Base-by-base conservation (phyloP, 257 asterid species). In the Gentiana straminea region DNA sequence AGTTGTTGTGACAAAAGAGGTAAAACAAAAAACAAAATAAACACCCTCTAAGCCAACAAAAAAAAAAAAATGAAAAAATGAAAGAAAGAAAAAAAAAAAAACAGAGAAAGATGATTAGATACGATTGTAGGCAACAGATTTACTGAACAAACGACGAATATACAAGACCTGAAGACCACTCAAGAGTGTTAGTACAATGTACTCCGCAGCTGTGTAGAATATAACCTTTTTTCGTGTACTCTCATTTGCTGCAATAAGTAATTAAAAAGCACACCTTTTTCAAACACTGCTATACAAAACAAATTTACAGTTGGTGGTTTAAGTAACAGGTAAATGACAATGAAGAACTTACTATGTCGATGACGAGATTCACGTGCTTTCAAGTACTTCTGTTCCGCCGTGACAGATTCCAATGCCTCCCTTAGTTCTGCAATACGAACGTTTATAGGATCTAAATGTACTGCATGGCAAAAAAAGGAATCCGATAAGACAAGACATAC, bases 391-490 rank as follows among this genome's bases (percentile, higher is more conserved):
- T 90, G 96, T 69, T 90, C 96, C 15, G 81, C 62, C 44, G 91
- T 86, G 52, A 90, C 85, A 35, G 88, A 72, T 53, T 76, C 83
- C 76, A 90, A 64, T 43, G 94, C 81, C 84, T 90, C 98, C 74
- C 85, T 76, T 53, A 90, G 80, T 68, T 82, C 86, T 64, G 96
- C 91, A 68, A 86, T 86, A 73, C 82, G 86, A 55, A 85, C 94
- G 68, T 90, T 80, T 12, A 86, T 58, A 9, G 98, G 95, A 75
- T 90, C 96, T 75, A 90, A 79, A 71, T 90, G 77, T 66, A 69
- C 82, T 81, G 71, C 9, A 53, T 70, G 68, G 24, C 24, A 24
- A 24, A 24, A 24, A 24, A 24, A 24, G 24, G 24, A 24, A 24
- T 24, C 24, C 24, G 24, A 24, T 24, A 24, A 71, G 70, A 73